These are phyloP conservation scores for Tephrocybe sp. DNA, from an alignment of 768 basidiomycete genomes.

Conservation along the genomic window DNA sequence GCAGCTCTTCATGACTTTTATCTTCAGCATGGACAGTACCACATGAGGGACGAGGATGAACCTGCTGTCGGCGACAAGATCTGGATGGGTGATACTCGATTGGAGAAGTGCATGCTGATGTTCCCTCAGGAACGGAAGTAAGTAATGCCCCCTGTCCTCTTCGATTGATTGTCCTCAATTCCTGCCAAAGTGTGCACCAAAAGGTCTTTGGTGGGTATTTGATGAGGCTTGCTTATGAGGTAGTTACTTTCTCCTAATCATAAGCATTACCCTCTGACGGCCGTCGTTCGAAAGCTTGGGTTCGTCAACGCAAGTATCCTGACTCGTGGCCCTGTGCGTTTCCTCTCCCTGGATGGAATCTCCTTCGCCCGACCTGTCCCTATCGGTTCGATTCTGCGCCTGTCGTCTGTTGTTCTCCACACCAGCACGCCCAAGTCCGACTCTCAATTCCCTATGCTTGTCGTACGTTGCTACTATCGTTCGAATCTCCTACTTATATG, in stretches of 20 bases:
- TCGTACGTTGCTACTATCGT: slow-evolving; percentile 43
- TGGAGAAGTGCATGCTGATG: slow-evolving; percentile 75
- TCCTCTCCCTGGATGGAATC: slow-evolving; percentile 79
- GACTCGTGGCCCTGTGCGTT: slow-evolving; percentile 63
- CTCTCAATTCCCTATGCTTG: slow-evolving; percentile 49
- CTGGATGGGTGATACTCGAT: slow-evolving; percentile 72
- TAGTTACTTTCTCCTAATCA: slow-evolving; percentile 20
- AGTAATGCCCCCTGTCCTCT: too few species aligned
- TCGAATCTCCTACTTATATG: not conserved
- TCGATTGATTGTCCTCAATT: too few species aligned
- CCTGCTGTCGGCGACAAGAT: slow-evolving; percentile 45
- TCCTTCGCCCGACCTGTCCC: slow-evolving; percentile 80
- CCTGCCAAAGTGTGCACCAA: slow-evolving; percentile 80
- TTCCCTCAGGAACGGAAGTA: slow-evolving; percentile 86
- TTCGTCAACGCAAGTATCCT: slow-evolving; percentile 72
- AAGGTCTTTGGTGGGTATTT: slow-evolving; percentile 80
- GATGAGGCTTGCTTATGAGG: slow-evolving; percentile 73
- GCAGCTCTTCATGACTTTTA: slow-evolving; percentile 68
- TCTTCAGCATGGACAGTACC: slow-evolving; percentile 54
- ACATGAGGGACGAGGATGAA: slow-evolving; percentile 20
- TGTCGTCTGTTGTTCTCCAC: slow-evolving; percentile 70
- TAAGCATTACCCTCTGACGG: too few species aligned
- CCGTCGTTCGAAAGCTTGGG: slow-evolving; percentile 70
- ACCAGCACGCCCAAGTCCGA: slow-evolving; percentile 33
- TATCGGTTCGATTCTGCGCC: slow-evolving; percentile 77